phyloP scores from a whole-genome alignment of 2,329 filamentous ascomycete species.

The Drechslerella coelobrocha region DNA sequence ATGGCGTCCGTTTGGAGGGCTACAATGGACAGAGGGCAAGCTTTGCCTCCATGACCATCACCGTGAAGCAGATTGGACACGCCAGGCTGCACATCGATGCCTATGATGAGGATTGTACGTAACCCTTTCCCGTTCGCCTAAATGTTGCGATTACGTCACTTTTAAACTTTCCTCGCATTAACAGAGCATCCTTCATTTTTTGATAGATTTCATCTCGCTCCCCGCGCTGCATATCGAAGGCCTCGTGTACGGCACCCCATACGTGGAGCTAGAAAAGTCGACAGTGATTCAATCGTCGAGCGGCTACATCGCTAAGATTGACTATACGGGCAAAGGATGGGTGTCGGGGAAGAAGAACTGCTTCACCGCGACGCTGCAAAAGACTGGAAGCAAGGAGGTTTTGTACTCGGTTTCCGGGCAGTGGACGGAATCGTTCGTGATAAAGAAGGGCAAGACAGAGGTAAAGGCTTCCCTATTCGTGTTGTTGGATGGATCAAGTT shows the following conservation, averaged over 20 bases:
- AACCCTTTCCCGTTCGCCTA: constrained; percentile 20
- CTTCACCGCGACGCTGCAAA: constrained; percentile 77
- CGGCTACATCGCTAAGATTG: constrained; percentile 86
- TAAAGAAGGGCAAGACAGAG: constrained; percentile 65
- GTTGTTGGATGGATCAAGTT: background rate
- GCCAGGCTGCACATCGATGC: constrained; percentile 67
- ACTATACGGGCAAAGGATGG: constrained; percentile 94
- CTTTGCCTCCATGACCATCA: constrained; percentile 83
- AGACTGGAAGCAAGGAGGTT: constrained; percentile 71
- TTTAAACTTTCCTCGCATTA: too few species aligned
- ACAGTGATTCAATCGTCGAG: constrained; percentile 86
- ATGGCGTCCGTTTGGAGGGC: constrained; percentile 80
- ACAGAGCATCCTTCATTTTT: background rate
- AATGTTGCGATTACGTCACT: background rate
- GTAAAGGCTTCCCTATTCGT: constrained; percentile 8
- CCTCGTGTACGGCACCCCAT: constrained; percentile 82
- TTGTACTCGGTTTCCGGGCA: constrained; percentile 85
- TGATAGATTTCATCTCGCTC: constrained; percentile 79
- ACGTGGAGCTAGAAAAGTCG: constrained; percentile 85
- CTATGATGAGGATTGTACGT: constrained; percentile 61
- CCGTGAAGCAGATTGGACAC: constrained; percentile 93
- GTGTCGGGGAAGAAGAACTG: constrained; percentile 94
- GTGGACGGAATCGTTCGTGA: constrained; percentile 83
- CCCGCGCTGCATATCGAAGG: constrained; percentile 93
- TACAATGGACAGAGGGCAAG: constrained; percentile 97